A percentile compares a stretch with the other conserved stretches of the same genome.
Conservation (phyloP, 495 filamentous ascomycete species). For the Trichoderma erinaceum region DNA sequence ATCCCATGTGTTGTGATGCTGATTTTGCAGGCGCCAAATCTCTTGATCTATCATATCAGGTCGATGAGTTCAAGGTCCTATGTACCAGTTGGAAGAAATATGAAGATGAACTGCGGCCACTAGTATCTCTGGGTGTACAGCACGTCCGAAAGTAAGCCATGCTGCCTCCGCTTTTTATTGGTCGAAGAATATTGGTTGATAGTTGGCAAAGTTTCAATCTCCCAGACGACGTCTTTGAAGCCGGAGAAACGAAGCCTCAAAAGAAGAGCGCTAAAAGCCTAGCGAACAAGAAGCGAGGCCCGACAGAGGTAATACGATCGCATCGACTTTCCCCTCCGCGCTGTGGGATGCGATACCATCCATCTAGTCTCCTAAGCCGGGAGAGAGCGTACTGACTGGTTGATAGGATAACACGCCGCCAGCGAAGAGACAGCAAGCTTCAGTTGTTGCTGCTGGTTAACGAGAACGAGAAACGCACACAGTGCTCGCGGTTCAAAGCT, state of each 20-base stretch:
- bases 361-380: neutral
- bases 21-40: conserved; percentile 43
- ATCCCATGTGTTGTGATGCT: conserved; percentile 28
- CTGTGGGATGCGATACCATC: neutral
- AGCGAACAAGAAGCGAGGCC: conserved; percentile 21
- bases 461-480: conserved; percentile 47
- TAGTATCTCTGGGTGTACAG: conserved; percentile 62
- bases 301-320: conserved; percentile 16
- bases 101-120: conserved; percentile 41
- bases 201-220: conserved; percentile 61
- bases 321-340: neutral
- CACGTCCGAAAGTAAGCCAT: conserved; percentile 67
- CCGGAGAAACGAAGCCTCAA: conserved; percentile 66
- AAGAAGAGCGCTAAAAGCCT: conserved; percentile 27
- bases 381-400: conserved; percentile 4
- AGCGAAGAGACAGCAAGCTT: conserved; percentile 20
- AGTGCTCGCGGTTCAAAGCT: neutral
- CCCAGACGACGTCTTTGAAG: conserved; percentile 80
- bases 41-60: conserved; percentile 65
- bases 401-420: conserved; percentile 14
- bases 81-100: conserved; percentile 63
- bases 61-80: conserved; percentile 64
- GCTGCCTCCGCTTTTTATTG: neutral
- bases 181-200: conserved; percentile 22
- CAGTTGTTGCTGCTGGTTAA: conserved; percentile 48